Base-by-base conservation (phyloP, 306 rosid genomes). In the Spatholobus suberectus region DNA sequence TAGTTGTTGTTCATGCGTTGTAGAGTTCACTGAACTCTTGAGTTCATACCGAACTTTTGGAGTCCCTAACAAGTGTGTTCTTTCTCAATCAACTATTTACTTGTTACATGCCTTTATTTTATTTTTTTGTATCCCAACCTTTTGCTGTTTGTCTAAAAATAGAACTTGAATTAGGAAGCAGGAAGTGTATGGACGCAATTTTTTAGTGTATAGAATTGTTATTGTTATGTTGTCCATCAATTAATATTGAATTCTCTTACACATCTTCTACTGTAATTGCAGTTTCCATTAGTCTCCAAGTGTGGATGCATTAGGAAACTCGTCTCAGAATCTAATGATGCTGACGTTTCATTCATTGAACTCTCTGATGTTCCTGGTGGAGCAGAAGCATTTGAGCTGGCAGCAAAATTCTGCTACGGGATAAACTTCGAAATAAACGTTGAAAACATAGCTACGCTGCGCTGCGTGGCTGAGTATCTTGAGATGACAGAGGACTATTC, bases 321-420 rank as follows among this genome's bases (percentile, higher is more conserved):
- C 20, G 89, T 92, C 66, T 94, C 98, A 5, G 97, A 92, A 85
- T 94, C 98, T 12, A 85, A 51, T 6, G 91, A 90, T 35, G 81
- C 92, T 38, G 97, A 92, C 37, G 85, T 88, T 66, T 73, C 95
- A 58, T 61, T 68, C 51, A 75, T 96, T 29, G 92, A 90, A 74
- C 95, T 96, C 32, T 38, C 84, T 14, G 89, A 89, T 61, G 78
- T 89, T 81, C 98, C 99, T 3, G 99, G 99, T 6, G 97, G 99
- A 73, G 92, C 90, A 23, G 98, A 96, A 85, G 94, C 95, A 20
- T 96, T 96, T 75, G 99, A 96, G 63, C 93, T 94, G 24, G 95
- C 99, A 34, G 99, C 98, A 17, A 94, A 91, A 27, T 96, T 96
- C 87, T 96, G 99, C 62, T 96, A 96, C 14, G 98, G 98, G n/a